Evolutionary conservation across 805 yeast genomes (phyloP).

Genomic region (Saccharomycopsis sp.): DNA sequence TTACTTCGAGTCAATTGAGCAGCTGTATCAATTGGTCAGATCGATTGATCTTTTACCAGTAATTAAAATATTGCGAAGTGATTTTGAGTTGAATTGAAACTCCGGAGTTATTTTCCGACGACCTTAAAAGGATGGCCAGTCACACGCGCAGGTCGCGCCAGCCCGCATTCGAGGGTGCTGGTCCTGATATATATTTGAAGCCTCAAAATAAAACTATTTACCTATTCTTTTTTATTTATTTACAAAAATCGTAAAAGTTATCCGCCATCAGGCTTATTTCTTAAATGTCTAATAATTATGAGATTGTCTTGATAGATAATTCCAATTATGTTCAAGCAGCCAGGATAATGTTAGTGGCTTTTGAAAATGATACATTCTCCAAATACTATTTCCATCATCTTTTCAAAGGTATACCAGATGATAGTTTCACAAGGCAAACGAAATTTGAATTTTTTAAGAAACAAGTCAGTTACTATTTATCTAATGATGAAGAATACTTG

Average conservation of each 20-base stretch:
- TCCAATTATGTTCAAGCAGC: slow-evolving; percentile 10
- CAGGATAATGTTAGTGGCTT: slow-evolving; percentile 2
- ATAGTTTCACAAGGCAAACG: neutral
- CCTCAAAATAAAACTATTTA: neutral
- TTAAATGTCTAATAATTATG: neutral
- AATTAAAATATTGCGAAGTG: too few species aligned
- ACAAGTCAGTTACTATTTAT: slow-evolving; percentile 3
- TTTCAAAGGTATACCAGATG: neutral
- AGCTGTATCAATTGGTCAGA: slow-evolving; percentile 15
- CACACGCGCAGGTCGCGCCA: too few species aligned
- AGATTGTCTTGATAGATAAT: slow-evolving; percentile 4
- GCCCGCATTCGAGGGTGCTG: neutral
- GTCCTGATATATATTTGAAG: neutral
- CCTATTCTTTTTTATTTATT: too few species aligned
- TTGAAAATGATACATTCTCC: slow-evolving; percentile 8
- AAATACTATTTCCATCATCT: slow-evolving; percentile 9
- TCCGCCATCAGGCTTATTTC: neutral
- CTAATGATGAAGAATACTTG: slow-evolving; percentile 6
- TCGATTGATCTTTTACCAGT: neutral
- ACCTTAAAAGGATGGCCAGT: too few species aligned
- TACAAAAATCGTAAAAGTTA: too few species aligned
- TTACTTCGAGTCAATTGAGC: slow-evolving; percentile 12
- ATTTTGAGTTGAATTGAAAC: too few species aligned
- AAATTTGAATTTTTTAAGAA: slow-evolving; percentile 3
- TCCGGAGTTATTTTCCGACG: too few species aligned